A percentile compares a stretch with the other conserved stretches of the same genome.
Evolutionary conservation across 2,329 filamentous ascomycete species (phyloP).

Genomic region (Byssoonygena ceratinophila): DNA sequence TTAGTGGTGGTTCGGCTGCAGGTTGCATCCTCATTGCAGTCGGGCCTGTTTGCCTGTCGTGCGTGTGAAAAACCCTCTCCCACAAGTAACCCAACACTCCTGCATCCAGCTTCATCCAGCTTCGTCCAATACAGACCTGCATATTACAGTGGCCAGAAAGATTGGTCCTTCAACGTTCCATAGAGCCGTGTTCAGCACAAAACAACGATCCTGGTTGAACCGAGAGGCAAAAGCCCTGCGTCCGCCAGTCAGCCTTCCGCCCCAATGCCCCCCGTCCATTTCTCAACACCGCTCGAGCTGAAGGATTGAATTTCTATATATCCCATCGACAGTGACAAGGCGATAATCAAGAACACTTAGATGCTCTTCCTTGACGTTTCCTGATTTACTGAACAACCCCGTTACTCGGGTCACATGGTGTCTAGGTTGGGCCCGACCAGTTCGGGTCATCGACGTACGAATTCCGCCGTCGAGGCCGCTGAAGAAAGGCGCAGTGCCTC

Average conservation of each 20-base stretch:
- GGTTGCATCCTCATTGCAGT: slow-evolving; percentile 3
- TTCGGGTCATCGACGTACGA: slow-evolving; percentile 23
- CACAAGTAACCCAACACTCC: neutral
- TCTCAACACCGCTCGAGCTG: slow-evolving; percentile 3
- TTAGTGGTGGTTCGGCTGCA: slow-evolving; percentile 1
- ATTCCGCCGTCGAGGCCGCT: slow-evolving; percentile 4
- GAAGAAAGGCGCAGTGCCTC: neutral
- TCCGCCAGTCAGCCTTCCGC: neutral
- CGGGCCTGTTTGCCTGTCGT: slow-evolving; percentile 2
- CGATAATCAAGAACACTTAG: neutral
- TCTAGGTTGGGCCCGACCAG: slow-evolving; percentile 15
- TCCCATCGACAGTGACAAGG: neutral
- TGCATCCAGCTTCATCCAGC: neutral
- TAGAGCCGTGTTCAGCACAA: neutral
- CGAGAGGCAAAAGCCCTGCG: slow-evolving; percentile 8
- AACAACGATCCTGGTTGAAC: slow-evolving; percentile 3
- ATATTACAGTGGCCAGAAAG: neutral
- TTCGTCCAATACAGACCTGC: slow-evolving; percentile 2
- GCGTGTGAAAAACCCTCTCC: neutral
- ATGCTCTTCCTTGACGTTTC: neutral
- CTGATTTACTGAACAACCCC: neutral
- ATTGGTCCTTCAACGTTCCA: slow-evolving; percentile 1
- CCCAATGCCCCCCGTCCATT: slow-evolving; percentile 1
- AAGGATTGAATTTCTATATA: neutral
- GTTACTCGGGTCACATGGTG: slow-evolving; percentile 10